Conservation (phyloP, 345 rosid species). For the Pugionium dolabratum region DNA sequence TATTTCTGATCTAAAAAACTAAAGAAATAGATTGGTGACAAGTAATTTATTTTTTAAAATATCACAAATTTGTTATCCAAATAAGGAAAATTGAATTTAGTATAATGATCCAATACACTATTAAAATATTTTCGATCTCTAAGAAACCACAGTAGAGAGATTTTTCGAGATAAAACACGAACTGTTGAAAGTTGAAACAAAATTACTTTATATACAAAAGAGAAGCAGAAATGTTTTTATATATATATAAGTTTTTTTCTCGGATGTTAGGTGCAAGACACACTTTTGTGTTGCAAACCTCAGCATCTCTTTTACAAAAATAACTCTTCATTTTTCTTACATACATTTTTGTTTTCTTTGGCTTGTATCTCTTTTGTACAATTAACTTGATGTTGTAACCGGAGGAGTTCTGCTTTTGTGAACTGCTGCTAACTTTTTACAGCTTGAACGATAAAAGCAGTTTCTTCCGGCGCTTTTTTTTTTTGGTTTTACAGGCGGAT, state of each 20-base stretch:
- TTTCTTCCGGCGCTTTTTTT: conserved; percentile 26
- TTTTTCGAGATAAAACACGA: neutral
- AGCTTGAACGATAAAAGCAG: conserved; percentile 32
- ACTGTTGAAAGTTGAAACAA: neutral
- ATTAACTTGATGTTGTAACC: conserved; percentile 34
- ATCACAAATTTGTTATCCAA: no score
- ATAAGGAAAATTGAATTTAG: no score
- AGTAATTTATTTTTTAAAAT: no score
- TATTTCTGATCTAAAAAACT: no score
- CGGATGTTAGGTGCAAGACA: conserved; percentile 41
- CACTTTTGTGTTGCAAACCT: conserved; percentile 46
- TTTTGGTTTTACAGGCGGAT: conserved; percentile 34
- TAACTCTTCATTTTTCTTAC: conserved; percentile 41
- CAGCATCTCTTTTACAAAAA: conserved; percentile 34
- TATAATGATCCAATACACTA: no score
- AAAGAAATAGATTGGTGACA: no score
- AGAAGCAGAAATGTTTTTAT: conserved; percentile 24
- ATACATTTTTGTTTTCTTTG: conserved; percentile 22
- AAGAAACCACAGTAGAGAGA: neutral
- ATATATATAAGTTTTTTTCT: conserved; percentile 16
- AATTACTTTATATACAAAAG: conserved; percentile 33
- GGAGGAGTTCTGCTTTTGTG: conserved; percentile 35
- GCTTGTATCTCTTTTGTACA: conserved; percentile 38
- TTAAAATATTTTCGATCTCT: no score
- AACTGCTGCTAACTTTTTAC: conserved; percentile 35